These are phyloP conservation scores for Umbilicus rupestris DNA, from an alignment of 164 flowering plant species.

Conservation along the genomic window DNA sequence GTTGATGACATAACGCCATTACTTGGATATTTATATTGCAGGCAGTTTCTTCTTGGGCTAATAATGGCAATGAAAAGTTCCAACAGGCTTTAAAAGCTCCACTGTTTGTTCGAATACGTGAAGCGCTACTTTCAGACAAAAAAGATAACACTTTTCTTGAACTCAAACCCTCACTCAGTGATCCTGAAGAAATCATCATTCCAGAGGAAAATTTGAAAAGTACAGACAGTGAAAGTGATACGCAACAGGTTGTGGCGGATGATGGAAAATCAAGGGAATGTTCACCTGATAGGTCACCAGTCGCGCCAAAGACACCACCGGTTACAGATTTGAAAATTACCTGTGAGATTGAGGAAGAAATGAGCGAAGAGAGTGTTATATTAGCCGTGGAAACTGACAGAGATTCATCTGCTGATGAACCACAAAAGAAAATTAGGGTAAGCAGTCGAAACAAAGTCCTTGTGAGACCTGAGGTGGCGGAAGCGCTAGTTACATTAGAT, in stretches of 20 bases:
- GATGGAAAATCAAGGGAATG: background rate
- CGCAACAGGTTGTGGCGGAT: background rate
- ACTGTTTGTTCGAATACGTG: conserved; percentile 5
- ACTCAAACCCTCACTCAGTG: background rate
- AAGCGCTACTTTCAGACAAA: conserved; percentile 1
- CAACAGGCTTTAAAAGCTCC: background rate
- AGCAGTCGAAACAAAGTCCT: background rate
- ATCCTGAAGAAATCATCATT: background rate
- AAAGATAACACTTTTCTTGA: background rate
- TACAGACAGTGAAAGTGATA: background rate
- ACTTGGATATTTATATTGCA: background rate
- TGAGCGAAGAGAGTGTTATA: conserved; percentile 3
- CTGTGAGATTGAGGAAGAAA: conserved; percentile 9
- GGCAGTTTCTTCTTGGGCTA: conserved; percentile 7
- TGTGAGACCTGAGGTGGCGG: conserved; percentile 3
- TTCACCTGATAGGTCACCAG: background rate
- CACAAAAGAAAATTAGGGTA: background rate
- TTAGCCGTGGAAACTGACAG: background rate
- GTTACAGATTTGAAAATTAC: background rate
- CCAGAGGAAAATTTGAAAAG: background rate
- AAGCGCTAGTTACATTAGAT: background rate
- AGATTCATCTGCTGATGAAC: background rate
- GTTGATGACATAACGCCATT: background rate
- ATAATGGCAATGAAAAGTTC: background rate
- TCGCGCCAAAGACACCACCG: background rate